Evolutionary conservation across 805 yeast species (phyloP).

Genomic region (Myxozyma kluyveri): DNA sequence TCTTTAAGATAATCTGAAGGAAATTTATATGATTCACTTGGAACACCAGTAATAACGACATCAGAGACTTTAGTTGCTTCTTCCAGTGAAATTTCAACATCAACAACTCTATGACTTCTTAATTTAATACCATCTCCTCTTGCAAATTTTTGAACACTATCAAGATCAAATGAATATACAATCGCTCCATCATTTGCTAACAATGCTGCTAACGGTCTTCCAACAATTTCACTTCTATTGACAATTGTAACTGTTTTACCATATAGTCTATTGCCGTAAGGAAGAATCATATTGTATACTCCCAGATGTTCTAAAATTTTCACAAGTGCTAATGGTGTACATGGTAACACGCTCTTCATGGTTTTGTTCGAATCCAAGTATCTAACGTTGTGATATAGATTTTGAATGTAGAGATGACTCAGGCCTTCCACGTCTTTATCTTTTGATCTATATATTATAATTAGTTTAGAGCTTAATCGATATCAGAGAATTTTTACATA

Average conservation of each 20-base stretch:
- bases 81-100: constrained; percentile 52
- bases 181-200: constrained; percentile 97
- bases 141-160: constrained; percentile 85
- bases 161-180: constrained; percentile 86
- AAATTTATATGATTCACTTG: constrained; percentile 76
- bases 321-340: constrained; percentile 94
- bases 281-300: constrained; percentile 75
- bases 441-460: constrained; percentile 41
- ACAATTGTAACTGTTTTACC: constrained; percentile 90
- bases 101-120: constrained; percentile 77
- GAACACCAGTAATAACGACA: constrained; percentile 95
- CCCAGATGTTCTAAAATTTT: constrained; percentile 88
- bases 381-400: constrained; percentile 90
- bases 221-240: constrained; percentile 94
- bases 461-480: not conserved
- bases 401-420: constrained; percentile 85
- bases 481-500: too few relatives aligned
- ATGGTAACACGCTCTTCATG: constrained; percentile 85
- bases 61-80: constrained; percentile 73
- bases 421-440: constrained; percentile 97
- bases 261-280: constrained; percentile 86
- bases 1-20: constrained; percentile 75
- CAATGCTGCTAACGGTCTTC: constrained; percentile 93
- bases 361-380: constrained; percentile 69
- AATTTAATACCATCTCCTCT: constrained; percentile 87